Base-by-base conservation (phyloP, 1,284 basidiomycete species). In the Rhodotorula sp. region DNA sequence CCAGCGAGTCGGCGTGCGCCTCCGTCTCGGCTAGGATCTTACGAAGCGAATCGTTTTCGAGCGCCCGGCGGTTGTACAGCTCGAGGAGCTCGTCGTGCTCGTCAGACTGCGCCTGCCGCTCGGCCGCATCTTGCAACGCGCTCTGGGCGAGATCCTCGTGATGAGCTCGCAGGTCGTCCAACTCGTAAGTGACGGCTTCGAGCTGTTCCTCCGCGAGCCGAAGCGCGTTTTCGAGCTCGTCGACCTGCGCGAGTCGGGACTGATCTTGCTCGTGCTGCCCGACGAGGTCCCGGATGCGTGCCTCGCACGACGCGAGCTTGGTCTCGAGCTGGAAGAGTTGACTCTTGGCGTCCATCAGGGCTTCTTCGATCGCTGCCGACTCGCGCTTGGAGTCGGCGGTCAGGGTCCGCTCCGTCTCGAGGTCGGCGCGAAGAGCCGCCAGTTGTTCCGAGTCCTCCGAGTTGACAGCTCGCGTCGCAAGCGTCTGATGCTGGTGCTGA, bases 51-150 rank as follows among this genome's bases (percentile, higher is more conserved):
- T 73, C 72, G 19, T 28, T 18, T n/a, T 60, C 62, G 28, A 38
- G 50, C 10, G 57, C 28, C 7, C 64, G 47, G 1, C 64, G 58
- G 31, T 69, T 52, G 45, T 69, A 60, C 23, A 65, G 55, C 21
- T 73, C 68, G 60, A 68, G 63, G 10, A 61, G 28, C 8, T 38
- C 34, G 48, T 72, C 71, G 26, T 69, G 64, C 34, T 60, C 54
- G 5, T 64, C 54, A 1, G 72, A 58, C 3, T 68, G 68, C 0
- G 50, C n/a, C 8, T 67, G 68, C 12, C 72, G 56, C 1, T 66
- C 68, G 31, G 54, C 12, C 12, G 64, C 43, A 7, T 72, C 73
- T 19, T 70, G 57, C 15, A 70, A 5, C 12, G 67, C 58, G 0
- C 38, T 38, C 59, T 50, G 56, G 0, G 60, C 19, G 2, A 62